Evolutionary conservation across 495 filamentous ascomycete genomes (phyloP), one percentile per base, ranked within the genome.

Genomic region (Penicillium subrubescens): DNA sequence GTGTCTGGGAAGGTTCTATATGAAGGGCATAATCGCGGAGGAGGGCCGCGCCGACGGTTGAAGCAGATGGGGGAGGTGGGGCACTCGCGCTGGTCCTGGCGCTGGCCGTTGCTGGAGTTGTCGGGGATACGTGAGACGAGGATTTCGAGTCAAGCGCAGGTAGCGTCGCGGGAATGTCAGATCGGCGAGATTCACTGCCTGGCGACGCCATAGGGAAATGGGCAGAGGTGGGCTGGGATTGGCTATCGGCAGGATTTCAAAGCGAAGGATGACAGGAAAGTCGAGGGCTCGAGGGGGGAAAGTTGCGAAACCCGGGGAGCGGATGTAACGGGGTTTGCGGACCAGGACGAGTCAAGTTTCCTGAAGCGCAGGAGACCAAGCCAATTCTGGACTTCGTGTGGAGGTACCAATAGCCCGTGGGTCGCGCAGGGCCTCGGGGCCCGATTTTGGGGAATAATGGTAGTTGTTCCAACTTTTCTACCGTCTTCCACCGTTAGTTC

Each of bases 21-120:
- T 77, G 70, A 57, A 68, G 67, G 60, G 74, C 78, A 81, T 81
- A 79, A 53, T 83, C 81, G 62, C 76, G 78, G 29, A 78, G 78
- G 34, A 81, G 76, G 12, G 77, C 76, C 17, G 78, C 73, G 60
- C 75, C 73, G 67, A 76, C 64, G 41, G 62, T 67, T 23, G 72
- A 65, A n/a, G 69, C 51, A 55, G 61, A 68, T 55, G 65, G 63
- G 57, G 68, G 60, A 65, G 63, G 65, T 68, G 71, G 68, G 65
- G 71, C 69, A 48, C n/a, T 56, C 34, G 53, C 19, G 52, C 31
- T 55, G 52, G 17, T 11, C n/a, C 17, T 37, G 53, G 53, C n/a
- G 53, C 11, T 59, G 43, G 61, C 17, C 19, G 39, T 14, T n/a
- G 63, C 52, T 34, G 68, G 34, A 21, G 68, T 33, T 33, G 31